Base-by-base conservation (phyloP, 2,329 filamentous ascomycete genomes). In the Colletotrichum tamarilloi region DNA sequence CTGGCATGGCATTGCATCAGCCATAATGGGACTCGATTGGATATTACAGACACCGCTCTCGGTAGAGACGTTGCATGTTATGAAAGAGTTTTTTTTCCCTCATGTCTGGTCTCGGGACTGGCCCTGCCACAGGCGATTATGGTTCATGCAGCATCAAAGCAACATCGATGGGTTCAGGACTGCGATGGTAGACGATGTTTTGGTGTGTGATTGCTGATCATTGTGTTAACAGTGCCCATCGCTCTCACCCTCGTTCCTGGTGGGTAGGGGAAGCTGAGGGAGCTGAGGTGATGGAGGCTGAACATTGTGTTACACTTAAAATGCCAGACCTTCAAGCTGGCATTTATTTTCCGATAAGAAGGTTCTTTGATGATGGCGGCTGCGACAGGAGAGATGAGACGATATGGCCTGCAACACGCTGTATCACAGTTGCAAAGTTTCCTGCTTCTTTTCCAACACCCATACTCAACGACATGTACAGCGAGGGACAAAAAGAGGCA, bases 71-170 rank as follows among this genome's bases (percentile, higher is more conserved):
- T 49, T 49, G 42, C 42, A 49, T 49, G 42, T 49, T 22, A 49
- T 22, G 42, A 22, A 49, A 49, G 42, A 49, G 42, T 49, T 49
- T 32, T 24, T 52, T 55, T 30, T 49, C 26, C 38, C 28, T 59
- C 26, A 32, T 16, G 46, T 56, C 63, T 56, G 49, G 67, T 49
- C 32, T 22, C 35, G 35, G 67, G 63, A 28, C 35, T 14, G 65
- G 65, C 64, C 68, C 52, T 72, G 35, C 49, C 57, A 58, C 53
- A 28, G 16, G 24, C 30, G n/a, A 55, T 59, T 32, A 63, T 52
- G 52, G 46, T 63, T 63, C 53, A 68, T 68, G 69, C 69, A 38
- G 57, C 19, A 58, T 19, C 52, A 42, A 58, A 63, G 64, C 69
- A 72, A 63, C 52, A 55, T 38, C 30, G 56, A 11, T 46, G 46